Evolutionary conservation across 768 basidiomycete species (phyloP).

Genomic region (Amanita rimosa): DNA sequence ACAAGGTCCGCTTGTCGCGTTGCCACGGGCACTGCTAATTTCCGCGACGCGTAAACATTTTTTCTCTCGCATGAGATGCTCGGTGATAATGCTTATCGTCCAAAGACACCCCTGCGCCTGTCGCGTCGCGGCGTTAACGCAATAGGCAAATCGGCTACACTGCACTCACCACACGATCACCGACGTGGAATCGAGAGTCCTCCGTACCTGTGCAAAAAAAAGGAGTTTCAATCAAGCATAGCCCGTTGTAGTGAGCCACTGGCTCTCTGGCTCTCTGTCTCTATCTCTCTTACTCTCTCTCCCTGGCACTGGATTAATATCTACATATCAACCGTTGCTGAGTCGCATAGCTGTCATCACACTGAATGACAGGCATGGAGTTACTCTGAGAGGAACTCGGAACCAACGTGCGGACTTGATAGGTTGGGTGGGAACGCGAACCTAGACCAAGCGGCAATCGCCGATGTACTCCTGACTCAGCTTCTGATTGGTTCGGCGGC

Average conservation of each 20-base stretch:
- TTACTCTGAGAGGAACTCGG: not conserved
- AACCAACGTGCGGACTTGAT: not conserved
- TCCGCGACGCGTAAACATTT: not conserved
- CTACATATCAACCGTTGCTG: not conserved
- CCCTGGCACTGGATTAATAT: not conserved
- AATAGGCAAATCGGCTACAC: not conserved
- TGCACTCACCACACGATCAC: not conserved
- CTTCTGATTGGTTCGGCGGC: slow-evolving; percentile 1
- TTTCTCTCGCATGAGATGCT: not conserved
- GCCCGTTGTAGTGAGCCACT: not conserved
- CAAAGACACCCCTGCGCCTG: not conserved
- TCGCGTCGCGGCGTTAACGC: not conserved
- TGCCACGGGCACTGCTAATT: not conserved
- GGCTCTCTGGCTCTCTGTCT: not conserved
- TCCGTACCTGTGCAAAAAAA: not conserved
- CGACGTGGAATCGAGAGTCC: not conserved
- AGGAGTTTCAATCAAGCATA: not conserved
- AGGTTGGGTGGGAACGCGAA: not conserved
- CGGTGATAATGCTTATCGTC: slow-evolving; percentile 1
- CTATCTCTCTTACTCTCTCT: too few species aligned
- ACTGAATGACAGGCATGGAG: slow-evolving; percentile 1
- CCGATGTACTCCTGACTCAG: not conserved
- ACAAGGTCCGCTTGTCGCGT: not conserved
- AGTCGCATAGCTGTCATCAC: not conserved
- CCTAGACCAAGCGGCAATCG: not conserved